Evolutionary conservation across 768 basidiomycete species (phyloP), one percentile per base, ranked within the genome.

Genomic region (Paxillus rubicundulus): DNA sequence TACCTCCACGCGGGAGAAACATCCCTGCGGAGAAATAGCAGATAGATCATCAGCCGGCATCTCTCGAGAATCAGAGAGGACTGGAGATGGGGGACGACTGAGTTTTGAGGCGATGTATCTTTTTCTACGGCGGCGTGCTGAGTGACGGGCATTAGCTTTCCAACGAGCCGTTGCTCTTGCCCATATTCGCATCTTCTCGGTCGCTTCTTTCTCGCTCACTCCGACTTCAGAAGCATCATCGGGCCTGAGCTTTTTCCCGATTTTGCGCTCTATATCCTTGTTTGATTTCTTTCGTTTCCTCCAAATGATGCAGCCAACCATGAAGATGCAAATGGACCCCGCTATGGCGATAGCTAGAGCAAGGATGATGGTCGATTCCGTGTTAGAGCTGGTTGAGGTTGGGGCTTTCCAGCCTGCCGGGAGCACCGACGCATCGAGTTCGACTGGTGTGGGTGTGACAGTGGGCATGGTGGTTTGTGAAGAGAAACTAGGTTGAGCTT

Each of bases 91-190:
- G 5, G 65, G 47, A 40, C 55, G 61, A 54, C 43, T 41, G 36
- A 5, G 9, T 17, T 24, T 18, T 12, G 55, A 47, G 42, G 58
- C 27, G 8, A 33, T 2, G 4, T 53, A 45, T 48, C 38, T 60
- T 42, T 56, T 66, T 39, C 78, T 76, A 50, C 88, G 75, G 45
- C 82, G 80, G 34, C 86, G 79, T 8, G 82, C 81, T n/a, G 80
- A 71, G 51, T 80, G 74, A 24, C 82, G 80, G 9, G 81, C 77
- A 47, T 84, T 82, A 3, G 79, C 80, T 56, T 75, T 82, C 88
- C 88, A 91, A 40, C 85, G 77, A 8, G 82, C 82, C 2, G 80
- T 82, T 2, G 87, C 86, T 53, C 71, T 76, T 1, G 78, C 76
- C 86, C 86, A 88, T 44, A 84, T 60, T 58, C 79, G 82, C 64